Evolutionary conservation across 805 yeast species (phyloP), one percentile per base, ranked within the genome.

Genomic region (Kuraishia ogatae): DNA sequence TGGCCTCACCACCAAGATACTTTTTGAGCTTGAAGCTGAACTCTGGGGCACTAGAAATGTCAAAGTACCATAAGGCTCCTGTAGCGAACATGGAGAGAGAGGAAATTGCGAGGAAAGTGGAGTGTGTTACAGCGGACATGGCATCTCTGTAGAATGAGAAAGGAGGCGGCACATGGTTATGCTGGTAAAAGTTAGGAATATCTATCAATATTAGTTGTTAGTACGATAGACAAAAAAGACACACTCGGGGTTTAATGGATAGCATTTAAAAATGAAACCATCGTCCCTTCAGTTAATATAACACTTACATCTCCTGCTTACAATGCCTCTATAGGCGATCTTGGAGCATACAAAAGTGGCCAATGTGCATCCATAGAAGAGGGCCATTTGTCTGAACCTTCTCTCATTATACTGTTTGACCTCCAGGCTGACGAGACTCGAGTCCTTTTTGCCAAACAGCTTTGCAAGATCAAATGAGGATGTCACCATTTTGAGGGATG

Each of bases 111-210:
- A 92, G 71, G 51, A 87, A 70, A 0, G 96, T 81, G 1, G 97
- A 96, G 48, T 88, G 85, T 0, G 85, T 82, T 2, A 92, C 89
- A 0, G 97, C 97, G 48, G 84, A 82, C 39, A 89, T 81, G 1
- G 97, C 97, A 66, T 91, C 97, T 54, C 82, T 80, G 58, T 88
- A 83, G 65, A 88, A 84, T 29, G 87, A 85, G 64, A 85, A 87
- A n/a, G 83, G 76, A 4, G 97, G 97, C 1, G 96, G 96, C 56
- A 82, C 79, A 63, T 90, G 93, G 69, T 91, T 91, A 13, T 92
- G 89, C 62, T 89, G 91, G 69, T 88, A 92, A 62, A 84, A 75
- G 49, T 78, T 78, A 7, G 97, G 97, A 5, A 82, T 69, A 62
- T 82, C 80, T 72, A 53, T n/a, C n/a, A n/a, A n/a, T n/a, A n/a